phyloP scores from a whole-genome alignment of 345 rosid genomes.

The Ceriops decandra region DNA sequence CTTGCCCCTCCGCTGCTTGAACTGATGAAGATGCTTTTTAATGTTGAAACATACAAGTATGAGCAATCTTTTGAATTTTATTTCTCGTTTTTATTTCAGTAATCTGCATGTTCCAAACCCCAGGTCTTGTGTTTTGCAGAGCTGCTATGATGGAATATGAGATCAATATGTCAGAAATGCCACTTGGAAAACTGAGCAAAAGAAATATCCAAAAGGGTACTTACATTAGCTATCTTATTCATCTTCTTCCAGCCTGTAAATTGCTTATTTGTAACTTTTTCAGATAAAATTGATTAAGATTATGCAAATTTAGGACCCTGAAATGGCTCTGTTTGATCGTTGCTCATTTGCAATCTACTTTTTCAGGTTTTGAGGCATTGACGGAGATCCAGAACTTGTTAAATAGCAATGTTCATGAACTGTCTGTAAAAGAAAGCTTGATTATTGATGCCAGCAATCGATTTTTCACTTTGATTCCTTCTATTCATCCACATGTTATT shows the following conservation, averaged over 20 bases:
- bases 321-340: conserved; percentile 3
- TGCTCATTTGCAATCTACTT: conserved; percentile 1
- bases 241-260: neutral
- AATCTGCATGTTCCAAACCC: conserved; percentile 14
- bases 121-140: conserved; percentile 44
- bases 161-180: conserved; percentile 98
- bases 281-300: neutral
- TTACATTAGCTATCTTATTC: conserved; percentile 7
- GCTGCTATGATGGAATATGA: conserved; percentile 98
- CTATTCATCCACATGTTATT: conserved; percentile 80
- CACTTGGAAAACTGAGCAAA: conserved; percentile 95
- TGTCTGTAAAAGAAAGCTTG: conserved; percentile 66
- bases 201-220: conserved; percentile 80
- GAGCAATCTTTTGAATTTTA: conserved; percentile 4
- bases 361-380: conserved; percentile 84
- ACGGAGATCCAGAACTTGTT: conserved; percentile 84
- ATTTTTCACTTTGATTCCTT: conserved; percentile 92
- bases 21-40: conserved; percentile 85
- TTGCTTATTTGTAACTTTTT: neutral
- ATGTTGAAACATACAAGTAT: conserved; percentile 87
- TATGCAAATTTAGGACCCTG: conserved; percentile 9
- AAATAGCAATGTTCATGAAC: conserved; percentile 33
- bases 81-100: neutral
- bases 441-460: conserved; percentile 90
- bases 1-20: conserved; percentile 70